These are phyloP conservation scores for Xylaria arbuscula DNA, from an alignment of 2,329 filamentous ascomycete genomes.

Conservation along the genomic window DNA sequence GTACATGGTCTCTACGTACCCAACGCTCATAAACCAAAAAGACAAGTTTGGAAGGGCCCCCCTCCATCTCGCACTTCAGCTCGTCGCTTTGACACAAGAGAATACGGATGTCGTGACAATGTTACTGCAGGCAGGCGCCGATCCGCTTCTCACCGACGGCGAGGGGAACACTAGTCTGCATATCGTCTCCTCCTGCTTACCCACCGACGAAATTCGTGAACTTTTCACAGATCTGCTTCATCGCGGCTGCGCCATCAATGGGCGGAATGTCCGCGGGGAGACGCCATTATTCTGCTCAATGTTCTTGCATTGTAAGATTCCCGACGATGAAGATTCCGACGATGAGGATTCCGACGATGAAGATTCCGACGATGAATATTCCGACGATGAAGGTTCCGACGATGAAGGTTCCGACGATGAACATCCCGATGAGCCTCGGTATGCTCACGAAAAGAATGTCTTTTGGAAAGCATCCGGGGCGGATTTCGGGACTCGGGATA, in stretches of 20 bases:
- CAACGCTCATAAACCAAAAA: slow-evolving; percentile 16
- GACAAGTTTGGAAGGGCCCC: slow-evolving; percentile 19
- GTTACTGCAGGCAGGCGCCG: slow-evolving; percentile 9
- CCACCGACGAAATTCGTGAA: background rate
- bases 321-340: background rate
- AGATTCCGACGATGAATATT: background rate
- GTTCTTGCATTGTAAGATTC: background rate
- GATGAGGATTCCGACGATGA: too few relatives aligned
- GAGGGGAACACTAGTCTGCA: slow-evolving; percentile 22
- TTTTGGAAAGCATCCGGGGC: slow-evolving; percentile 14
- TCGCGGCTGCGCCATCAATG: slow-evolving; percentile 20
- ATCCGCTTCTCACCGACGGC: slow-evolving; percentile 16
- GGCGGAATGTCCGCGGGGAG: slow-evolving; percentile 14
- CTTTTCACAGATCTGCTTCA: slow-evolving; percentile 9
- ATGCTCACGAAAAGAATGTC: background rate
- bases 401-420: background rate
- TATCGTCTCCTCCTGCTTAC: background rate
- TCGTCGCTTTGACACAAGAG: background rate
- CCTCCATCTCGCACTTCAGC: slow-evolving; percentile 15
- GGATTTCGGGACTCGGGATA: background rate
- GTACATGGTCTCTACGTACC: slow-evolving; percentile 16
- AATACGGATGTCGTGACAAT: background rate
- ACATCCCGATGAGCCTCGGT: background rate
- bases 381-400: background rate
- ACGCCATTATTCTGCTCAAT: slow-evolving; percentile 20